Base-by-base conservation (phyloP, 2,329 filamentous ascomycete species). In the Aspergillus awamori region DNA sequence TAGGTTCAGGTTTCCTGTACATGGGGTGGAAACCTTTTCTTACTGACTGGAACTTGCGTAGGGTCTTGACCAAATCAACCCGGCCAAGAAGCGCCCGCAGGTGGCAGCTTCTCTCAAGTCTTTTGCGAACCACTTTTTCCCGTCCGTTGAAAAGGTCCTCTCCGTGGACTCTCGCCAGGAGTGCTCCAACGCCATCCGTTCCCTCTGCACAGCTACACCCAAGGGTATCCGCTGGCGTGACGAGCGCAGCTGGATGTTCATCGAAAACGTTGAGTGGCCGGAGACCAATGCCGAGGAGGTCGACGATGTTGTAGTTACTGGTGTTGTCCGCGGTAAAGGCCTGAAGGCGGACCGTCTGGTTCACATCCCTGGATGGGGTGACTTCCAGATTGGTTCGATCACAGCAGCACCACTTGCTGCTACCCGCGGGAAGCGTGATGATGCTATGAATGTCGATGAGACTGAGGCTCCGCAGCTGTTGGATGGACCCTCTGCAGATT, bases 141-240 rank as follows among this genome's bases (percentile, higher is more conserved):
- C 95, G 0, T 86, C 91, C 24, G 89, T 95, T 70, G 93, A 97
- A 70, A 97, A 95, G 77, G 84, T 99, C 15, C 92, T 94, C 76
- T 95, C 88, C 67, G 83, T 97, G 58, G 93, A 97, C 73, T 94
- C 86, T 64, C 86, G 91, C 72, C 93, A 97, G 73, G 95, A 99
- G 75, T 94, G 91, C 74, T 87, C 92, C 55, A 98, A 97, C 74
- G 82, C 96, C 39, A 90, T 98, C 77, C 87, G 96, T 56, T 94
- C 93, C 28, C 81, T 99, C 15, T 99, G 95, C 82, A 97, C 89
- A 65, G 92, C 90, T 38, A 93, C 90, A 47, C 94, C 95, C 10
- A 98, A 96, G 80, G 95, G 95, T 0, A 86, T 99, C n/a, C 83
- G 89, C 65, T 99, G 95, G 95, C 87, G 95, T 69, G 95, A 99